A percentile compares a stretch with the other conserved stretches of the same genome.
phyloP scores from a whole-genome alignment of 371 early-diverging fungal species.

The Blastocladiella emersonii region DNA sequence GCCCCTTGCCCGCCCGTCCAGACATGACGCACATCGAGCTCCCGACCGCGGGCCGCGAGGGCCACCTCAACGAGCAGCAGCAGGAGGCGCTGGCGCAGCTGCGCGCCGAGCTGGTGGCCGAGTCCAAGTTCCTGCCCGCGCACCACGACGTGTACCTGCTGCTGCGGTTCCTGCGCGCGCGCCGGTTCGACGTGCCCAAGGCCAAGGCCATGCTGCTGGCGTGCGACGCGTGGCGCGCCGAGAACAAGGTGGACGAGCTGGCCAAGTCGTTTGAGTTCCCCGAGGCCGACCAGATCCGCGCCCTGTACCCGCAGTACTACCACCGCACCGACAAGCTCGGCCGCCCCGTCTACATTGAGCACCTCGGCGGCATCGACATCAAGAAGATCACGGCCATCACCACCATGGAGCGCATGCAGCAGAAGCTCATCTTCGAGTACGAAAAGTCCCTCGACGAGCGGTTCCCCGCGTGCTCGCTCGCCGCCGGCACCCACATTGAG shows the following conservation, averaged over 20 bases:
- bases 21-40: background rate
- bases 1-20: slow-evolving; percentile 37
- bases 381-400: slow-evolving; percentile 42
- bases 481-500: slow-evolving; percentile 39
- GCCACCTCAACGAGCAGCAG: slow-evolving; percentile 2
- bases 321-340: slow-evolving; percentile 56
- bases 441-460: slow-evolving; percentile 42
- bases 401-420: slow-evolving; percentile 41
- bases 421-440: slow-evolving; percentile 49
- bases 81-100: background rate
- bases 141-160: slow-evolving; percentile 48
- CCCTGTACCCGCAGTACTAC: slow-evolving; percentile 54
- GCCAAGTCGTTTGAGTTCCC: slow-evolving; percentile 27
- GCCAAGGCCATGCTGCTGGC: slow-evolving; percentile 50
- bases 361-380: slow-evolving; percentile 39
- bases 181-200: slow-evolving; percentile 41
- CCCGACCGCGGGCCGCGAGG: background rate
- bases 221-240: slow-evolving; percentile 46
- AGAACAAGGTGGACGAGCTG: slow-evolving; percentile 29
- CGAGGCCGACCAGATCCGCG: slow-evolving; percentile 27
- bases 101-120: slow-evolving; percentile 9
- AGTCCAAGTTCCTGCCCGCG: slow-evolving; percentile 29
- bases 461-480: slow-evolving; percentile 39
- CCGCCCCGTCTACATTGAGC: slow-evolving; percentile 59
- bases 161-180: slow-evolving; percentile 55